A percentile compares a stretch with the other conserved stretches of the same genome.
Conservation (phyloP, 768 basidiomycete genomes). For the Tulasnella sp. region DNA sequence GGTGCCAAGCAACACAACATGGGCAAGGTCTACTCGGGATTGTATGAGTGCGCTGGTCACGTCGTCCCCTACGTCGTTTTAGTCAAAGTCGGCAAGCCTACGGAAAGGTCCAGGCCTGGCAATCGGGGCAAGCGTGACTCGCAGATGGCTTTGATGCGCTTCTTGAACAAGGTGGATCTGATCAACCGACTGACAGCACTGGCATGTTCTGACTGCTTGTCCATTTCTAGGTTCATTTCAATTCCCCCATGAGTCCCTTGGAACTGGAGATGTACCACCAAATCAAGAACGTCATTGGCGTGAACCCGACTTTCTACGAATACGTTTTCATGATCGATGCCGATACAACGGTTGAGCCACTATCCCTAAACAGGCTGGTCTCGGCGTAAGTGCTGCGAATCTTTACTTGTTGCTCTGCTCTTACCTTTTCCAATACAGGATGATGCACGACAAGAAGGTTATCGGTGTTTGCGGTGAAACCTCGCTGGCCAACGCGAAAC, state of each 20-base stretch:
- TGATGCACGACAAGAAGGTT: slow-evolving; percentile 94
- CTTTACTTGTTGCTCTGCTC: not conserved
- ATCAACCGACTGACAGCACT: not conserved
- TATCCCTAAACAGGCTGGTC: slow-evolving; percentile 84
- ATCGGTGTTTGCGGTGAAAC: slow-evolving; percentile 97
- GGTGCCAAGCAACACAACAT: slow-evolving; percentile 96
- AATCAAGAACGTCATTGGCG: slow-evolving; percentile 99
- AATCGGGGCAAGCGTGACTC: slow-evolving; percentile 99
- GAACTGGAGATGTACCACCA: slow-evolving; percentile 99
- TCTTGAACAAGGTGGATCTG: slow-evolving; percentile 81
- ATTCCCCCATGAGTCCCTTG: slow-evolving; percentile 90
- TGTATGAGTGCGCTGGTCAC: slow-evolving; percentile 91
- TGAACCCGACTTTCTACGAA: slow-evolving; percentile 98
- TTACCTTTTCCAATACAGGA: slow-evolving; percentile 47
- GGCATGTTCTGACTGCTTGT: not conserved
- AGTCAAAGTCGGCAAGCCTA: slow-evolving; percentile 93
- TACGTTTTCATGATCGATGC: slow-evolving; percentile 91
- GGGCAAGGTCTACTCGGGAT: slow-evolving; percentile 94
- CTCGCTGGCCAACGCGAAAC: slow-evolving; percentile 84
- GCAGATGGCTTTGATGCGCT: slow-evolving; percentile 94
- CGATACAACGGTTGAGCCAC: slow-evolving; percentile 87
- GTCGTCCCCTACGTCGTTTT: slow-evolving; percentile 93
- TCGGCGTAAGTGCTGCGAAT: slow-evolving; percentile 66
- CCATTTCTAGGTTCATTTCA: slow-evolving; percentile 79
- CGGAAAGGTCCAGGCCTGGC: slow-evolving; percentile 86